Base-by-base conservation (phyloP, 2,329 filamentous ascomycete genomes). In the Diaporthe vaccinii region DNA sequence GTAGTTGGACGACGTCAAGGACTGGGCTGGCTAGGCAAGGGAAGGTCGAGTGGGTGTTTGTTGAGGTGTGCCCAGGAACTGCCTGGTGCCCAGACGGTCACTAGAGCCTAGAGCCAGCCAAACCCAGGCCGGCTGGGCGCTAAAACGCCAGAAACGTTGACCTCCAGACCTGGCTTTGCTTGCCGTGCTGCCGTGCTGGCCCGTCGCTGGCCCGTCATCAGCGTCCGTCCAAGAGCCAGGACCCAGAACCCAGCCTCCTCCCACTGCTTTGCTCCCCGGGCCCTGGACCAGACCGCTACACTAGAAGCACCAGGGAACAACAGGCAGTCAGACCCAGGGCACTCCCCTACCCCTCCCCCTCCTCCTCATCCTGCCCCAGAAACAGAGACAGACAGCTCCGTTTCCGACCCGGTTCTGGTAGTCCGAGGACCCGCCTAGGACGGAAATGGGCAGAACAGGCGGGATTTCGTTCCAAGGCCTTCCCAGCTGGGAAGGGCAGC, bases 361-460 rank as follows among this genome's bases (percentile, higher is more conserved):
- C 41, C 62, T 34, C 28, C 62, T n/a, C 44, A 36, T 36, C 46
- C 65, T 68, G 46, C n/a, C 65, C 65, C 65, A 69, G 65, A 69
- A 69, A 55, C 65, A 55, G 65, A 55, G 55, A 51, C 65, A 39
- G 65, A 65, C 39, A 65, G 59, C 59, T 65, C 59, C 41, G 36
- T 44, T 65, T 44, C 59, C 59, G 59, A 46, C 8, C 36, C 59
- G 36, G 59, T 46, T 62, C 59, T 46, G 15, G 62, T 14, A 68
- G 65, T 68, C 65, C 65, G 65, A 55, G 65, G 46, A 53, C 65
- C 65, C 46, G 65, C 65, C 65, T 69, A 55, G 65, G 65, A 55
- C 65, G n/a, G 46, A 53, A 69, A 55, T 39, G 51, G 65, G 34
- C 49, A 41, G 46, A 39, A 41, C n/a, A 25, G 49, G 65, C 46